phyloP scores from a whole-genome alignment of 2,329 filamentous ascomycete species.

The Nigrospora sphaerica region DNA sequence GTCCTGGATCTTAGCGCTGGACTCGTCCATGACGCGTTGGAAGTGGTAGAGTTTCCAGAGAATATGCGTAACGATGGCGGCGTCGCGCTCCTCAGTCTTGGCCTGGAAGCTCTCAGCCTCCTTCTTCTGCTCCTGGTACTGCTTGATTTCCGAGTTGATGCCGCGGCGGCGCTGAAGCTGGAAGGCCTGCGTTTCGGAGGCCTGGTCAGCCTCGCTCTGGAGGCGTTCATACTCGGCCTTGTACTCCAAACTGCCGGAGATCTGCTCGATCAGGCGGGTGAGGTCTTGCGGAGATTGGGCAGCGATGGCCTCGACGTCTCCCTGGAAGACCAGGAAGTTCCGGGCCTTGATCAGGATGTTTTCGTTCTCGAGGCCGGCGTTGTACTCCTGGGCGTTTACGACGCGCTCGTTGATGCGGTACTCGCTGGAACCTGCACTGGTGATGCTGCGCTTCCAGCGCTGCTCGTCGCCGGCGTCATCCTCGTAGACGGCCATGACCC shows the following conservation, averaged over 20 bases:
- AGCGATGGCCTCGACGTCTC: conserved; percentile 94
- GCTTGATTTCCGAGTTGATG: conserved; percentile 96
- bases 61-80: conserved; percentile 86
- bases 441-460: conserved; percentile 93
- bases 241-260: conserved; percentile 90
- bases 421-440: conserved; percentile 79
- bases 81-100: conserved; percentile 84
- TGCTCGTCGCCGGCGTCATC: conserved; percentile 94
- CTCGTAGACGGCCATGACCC: conserved; percentile 99
- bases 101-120: conserved; percentile 90
- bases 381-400: conserved; percentile 88
- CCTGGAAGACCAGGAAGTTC: conserved; percentile 97
- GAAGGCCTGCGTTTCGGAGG: conserved; percentile 79
- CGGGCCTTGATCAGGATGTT: conserved; percentile 97
- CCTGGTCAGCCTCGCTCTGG: conserved; percentile 80
- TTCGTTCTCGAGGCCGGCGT: conserved; percentile 82
- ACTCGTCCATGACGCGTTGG: conserved; percentile 87
- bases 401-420: conserved; percentile 93
- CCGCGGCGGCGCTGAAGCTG: conserved; percentile 84
- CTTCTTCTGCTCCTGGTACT: conserved; percentile 93
- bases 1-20: conserved; percentile 80
- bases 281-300: conserved; percentile 91
- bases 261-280: conserved; percentile 91
- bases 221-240: conserved; percentile 89
- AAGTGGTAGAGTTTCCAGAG: conserved; percentile 97